Base-by-base conservation (phyloP, 1,284 basidiomycete species). In the Trichosporon ovoides region DNA sequence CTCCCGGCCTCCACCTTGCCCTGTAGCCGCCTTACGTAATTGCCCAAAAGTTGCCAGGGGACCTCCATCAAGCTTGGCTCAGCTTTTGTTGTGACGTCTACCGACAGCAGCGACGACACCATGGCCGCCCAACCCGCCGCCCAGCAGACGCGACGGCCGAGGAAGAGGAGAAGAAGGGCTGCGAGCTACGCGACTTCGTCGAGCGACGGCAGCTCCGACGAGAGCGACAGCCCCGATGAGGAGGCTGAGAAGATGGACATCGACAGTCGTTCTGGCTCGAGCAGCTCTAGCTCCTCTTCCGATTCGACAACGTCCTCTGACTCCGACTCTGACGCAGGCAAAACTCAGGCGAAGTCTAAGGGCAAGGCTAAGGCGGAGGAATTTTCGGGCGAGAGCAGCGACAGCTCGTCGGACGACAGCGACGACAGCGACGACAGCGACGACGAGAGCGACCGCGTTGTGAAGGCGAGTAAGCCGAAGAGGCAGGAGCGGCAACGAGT, bases 161-260 rank as follows among this genome's bases (percentile, higher is more conserved):
- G 69, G 37, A 72, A 73, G 54, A 61, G 71, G 53, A 65, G 72
- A 60, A 70, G 72, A 59, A 65, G 72, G 51, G 65, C 67, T 31
- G 64, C 63, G 14, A 70, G 67, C 14, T 69, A 70, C 46, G 61
- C 65, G n/a, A 67, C 66, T 16, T 64, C 61, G 12, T 70, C 68
- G 18, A 62, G 60, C 50, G 46, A 53, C 46, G 52, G 53, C 37
- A 48, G 46, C 61, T 69, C 67, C 2, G 71, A 70, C 34, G 68
- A 66, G 19, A 58, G 49, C 28, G 49, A 36, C 28, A 31, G 28
- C 28, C 28, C 28, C 16, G 70, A 56, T 20, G 58, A 38, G 48
- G 35, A 18, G 19, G 16, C 37, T 18, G 50, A 52, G 18, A 56
- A 60, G 58, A 71, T 65, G 61, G 64, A 68, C 5, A 57, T 66